A percentile compares a stretch with the other conserved stretches of the same genome.
These are phyloP conservation scores for Emericellopsis atlantica DNA, from an alignment of 2,329 filamentous ascomycete species.

Conservation along the genomic window DNA sequence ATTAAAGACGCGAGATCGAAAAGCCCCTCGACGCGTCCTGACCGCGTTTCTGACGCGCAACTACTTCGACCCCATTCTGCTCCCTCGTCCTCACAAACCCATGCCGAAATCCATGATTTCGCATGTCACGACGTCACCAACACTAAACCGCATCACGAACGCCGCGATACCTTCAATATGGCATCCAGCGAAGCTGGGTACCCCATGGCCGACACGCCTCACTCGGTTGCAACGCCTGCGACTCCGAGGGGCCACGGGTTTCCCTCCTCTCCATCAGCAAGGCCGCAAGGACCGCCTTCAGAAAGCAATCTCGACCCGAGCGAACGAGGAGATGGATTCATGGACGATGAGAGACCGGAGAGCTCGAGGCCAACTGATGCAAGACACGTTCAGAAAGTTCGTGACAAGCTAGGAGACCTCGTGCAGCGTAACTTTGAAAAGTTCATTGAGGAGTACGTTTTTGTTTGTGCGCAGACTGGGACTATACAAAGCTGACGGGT, in stretches of 20 bases:
- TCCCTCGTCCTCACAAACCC: neutral
- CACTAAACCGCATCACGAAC: neutral
- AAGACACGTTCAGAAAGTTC: conserved; percentile 52
- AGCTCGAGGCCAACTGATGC: conserved; percentile 33
- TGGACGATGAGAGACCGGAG: conserved; percentile 49
- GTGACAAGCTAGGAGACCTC: conserved; percentile 63
- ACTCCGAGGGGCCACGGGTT: conserved; percentile 30
- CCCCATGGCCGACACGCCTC: conserved; percentile 42
- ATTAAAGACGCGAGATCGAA: conserved; percentile 21
- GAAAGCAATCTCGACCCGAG: conserved; percentile 48
- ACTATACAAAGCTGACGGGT: neutral
- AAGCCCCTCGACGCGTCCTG: conserved; percentile 13
- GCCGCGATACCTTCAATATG: conserved; percentile 18
- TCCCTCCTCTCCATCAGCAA: conserved; percentile 37
- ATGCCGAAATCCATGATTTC: neutral
- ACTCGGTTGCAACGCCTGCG: conserved; percentile 14
- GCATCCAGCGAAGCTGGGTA: conserved; percentile 43
- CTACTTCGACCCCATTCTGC: neutral
- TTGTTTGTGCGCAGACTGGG: neutral
- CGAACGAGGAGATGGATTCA: conserved; percentile 49
- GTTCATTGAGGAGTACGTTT: conserved; percentile 50
- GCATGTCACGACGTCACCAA: neutral
- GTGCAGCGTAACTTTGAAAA: conserved; percentile 67
- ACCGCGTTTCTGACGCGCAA: conserved; percentile 3
- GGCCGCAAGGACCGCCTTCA: conserved; percentile 47